Evolutionary conservation across 805 yeast species (phyloP), one percentile per base, ranked within the genome.

Genomic region (Clavispora carvajalis): DNA sequence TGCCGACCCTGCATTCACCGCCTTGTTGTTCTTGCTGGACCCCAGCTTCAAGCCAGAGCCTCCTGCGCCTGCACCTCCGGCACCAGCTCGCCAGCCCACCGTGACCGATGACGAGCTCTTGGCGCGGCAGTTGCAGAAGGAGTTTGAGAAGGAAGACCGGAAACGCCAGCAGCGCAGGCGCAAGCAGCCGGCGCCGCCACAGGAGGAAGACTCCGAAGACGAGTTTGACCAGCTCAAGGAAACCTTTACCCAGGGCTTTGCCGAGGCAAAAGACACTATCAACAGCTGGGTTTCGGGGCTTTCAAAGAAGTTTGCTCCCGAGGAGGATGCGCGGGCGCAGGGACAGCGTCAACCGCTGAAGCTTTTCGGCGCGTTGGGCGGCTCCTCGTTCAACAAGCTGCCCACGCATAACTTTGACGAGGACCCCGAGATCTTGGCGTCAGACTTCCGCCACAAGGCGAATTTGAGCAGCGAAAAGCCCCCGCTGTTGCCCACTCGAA

Each of bases 1-100:
- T 36, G 59, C 87, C 33, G 96, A 88, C 52, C 81, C 85, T 1
- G 95, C 96, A 1, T 91, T 91, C 68, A 85, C 83, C 59, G 97
- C 96, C 0, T 67, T 90, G 53, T 68, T 91, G 44, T 87, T 76
- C 51, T 64, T 87, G 40, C 80, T 86, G 13, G 96, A 90, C 61
- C 91, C 91, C 8, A 58, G 71, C 3, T 71, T 71, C 45, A 73
- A 73, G 45, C 79, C 82, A 11, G 77, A 74, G 45, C 38, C 38
- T 9, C 21, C 19, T n/a, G 16, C 18, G 3, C 25, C 18, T 5
- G 40, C 35, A 4, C 39, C 43, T 10, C 29, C 36, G 5, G 25
- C 39, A 23, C 22, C 18, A 7, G 37, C 39, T 8, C 30, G 30
- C 12, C 38, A 24, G 24, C 41, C 34, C 2, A 42, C 62, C 30